phyloP scores from a whole-genome alignment of 2,329 filamentous ascomycete species.

The Fusarium penzigii region DNA sequence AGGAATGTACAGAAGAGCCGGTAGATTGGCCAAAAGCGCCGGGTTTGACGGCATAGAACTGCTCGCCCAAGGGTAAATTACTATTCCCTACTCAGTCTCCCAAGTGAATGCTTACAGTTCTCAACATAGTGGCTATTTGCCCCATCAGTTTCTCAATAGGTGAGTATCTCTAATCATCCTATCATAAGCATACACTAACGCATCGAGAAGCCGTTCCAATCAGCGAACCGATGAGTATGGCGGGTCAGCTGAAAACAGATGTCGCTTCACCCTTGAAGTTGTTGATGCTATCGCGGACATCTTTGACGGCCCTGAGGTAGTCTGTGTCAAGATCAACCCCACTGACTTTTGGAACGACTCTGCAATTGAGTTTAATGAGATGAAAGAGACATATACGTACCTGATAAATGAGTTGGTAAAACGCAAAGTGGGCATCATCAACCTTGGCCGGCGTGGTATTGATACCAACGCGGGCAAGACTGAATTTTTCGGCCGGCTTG shows the following conservation, averaged over 20 bases:
- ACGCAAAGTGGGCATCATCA: not conserved
- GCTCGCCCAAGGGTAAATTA: conserved; percentile 3
- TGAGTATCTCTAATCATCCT: not conserved
- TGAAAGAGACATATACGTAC: not conserved
- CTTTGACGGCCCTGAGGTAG: not conserved
- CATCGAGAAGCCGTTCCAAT: not conserved
- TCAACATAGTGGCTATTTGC: not conserved
- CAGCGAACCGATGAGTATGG: conserved; percentile 2
- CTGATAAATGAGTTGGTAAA: not conserved
- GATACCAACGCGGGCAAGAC: not conserved
- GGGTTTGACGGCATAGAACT: conserved; percentile 6
- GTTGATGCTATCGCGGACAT: conserved; percentile 1
- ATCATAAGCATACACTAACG: not conserved
- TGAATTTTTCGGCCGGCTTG: not conserved
- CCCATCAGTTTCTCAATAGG: conserved; percentile 5
- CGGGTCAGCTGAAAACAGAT: conserved; percentile 2
- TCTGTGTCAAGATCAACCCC: conserved; percentile 5
- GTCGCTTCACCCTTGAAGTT: conserved; percentile 4
- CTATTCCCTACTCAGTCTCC: not conserved
- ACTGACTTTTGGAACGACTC: conserved; percentile 10
- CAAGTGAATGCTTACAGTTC: not conserved
- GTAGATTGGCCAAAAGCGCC: conserved; percentile 1
- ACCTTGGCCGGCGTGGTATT: not conserved
- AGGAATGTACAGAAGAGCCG: not conserved
- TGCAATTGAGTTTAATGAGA: not conserved